phyloP scores from a whole-genome alignment of 2,329 filamentous ascomycete species.

The Paecilomyces formosus region DNA sequence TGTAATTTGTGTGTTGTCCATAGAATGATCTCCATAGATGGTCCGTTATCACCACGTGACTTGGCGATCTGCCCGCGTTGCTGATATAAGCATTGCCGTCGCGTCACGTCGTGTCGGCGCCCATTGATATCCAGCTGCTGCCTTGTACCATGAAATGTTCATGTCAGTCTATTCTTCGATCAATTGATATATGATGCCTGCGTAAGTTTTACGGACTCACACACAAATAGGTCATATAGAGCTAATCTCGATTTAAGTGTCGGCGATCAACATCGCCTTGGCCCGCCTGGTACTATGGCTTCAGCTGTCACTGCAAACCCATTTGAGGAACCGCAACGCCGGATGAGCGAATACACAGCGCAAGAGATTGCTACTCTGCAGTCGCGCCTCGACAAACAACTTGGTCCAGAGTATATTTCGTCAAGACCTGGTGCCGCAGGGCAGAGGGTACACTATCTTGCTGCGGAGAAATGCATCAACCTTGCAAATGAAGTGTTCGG shows the following conservation, averaged over 20 bases:
- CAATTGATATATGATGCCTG: conserved; percentile 34
- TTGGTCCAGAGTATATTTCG: conserved; percentile 94
- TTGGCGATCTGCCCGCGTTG: conserved; percentile 19
- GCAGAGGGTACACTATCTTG: conserved; percentile 82
- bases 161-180: conserved; percentile 3
- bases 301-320: conserved; percentile 55
- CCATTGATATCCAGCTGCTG: conserved; percentile 3
- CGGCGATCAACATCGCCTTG: conserved; percentile 58
- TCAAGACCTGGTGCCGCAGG: conserved; percentile 75
- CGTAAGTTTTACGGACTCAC: conserved; percentile 26
- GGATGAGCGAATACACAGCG: conserved; percentile 77
- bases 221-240: conserved; percentile 1
- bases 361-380: conserved; percentile 83
- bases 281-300: conserved; percentile 31
- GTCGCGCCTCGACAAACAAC: conserved; percentile 78
- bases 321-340: conserved; percentile 64
- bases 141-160: conserved; percentile 2
- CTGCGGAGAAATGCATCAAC: conserved; percentile 94
- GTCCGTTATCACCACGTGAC: conserved; percentile 19
- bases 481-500: conserved; percentile 93
- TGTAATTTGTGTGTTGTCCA: too few relatives aligned
- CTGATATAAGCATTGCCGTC: conserved; percentile 9
- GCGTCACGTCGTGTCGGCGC: conserved; percentile 10
- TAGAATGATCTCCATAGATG: background rate
- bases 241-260: conserved; percentile 41